Conservation (phyloP, 202 grass and related monocot species). For the Cymbopogon flexuosus region DNA sequence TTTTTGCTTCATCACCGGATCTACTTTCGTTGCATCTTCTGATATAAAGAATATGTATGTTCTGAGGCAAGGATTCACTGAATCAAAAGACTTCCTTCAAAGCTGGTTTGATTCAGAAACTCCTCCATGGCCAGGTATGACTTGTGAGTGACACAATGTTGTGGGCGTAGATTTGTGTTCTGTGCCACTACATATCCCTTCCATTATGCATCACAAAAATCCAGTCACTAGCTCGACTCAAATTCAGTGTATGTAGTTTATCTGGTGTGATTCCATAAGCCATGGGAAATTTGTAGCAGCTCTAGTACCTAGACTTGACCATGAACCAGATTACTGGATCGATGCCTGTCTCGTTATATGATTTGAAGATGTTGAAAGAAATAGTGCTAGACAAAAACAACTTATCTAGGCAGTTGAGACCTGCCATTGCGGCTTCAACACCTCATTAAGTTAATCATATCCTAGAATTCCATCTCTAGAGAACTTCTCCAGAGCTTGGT, state of each 20-base stretch:
- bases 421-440: slow-evolving; percentile 50
- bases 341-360: slow-evolving; percentile 46
- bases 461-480: slow-evolving; percentile 2
- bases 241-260: slow-evolving; percentile 48
- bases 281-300: slow-evolving; percentile 37
- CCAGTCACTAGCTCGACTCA: slow-evolving; percentile 41
- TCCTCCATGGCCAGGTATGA: slow-evolving; percentile 59
- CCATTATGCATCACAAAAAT: slow-evolving; percentile 48
- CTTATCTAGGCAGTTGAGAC: neutral
- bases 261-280: slow-evolving; percentile 40
- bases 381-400: slow-evolving; percentile 55
- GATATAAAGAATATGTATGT: slow-evolving; percentile 41
- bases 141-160: slow-evolving; percentile 33
- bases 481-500: slow-evolving; percentile 48
- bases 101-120: slow-evolving; percentile 56
- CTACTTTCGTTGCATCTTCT: slow-evolving; percentile 10
- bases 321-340: slow-evolving; percentile 47
- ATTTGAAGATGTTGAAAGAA: slow-evolving; percentile 47
- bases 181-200: slow-evolving; percentile 29
- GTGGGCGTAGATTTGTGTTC: slow-evolving; percentile 52
- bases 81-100: slow-evolving; percentile 32
- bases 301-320: slow-evolving; percentile 68
- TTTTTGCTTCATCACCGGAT: slow-evolving; percentile 26
- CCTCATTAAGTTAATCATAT: slow-evolving; percentile 40
- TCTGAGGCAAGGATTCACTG: slow-evolving; percentile 37